Evolutionary conservation across 1,284 basidiomycete species (phyloP), one percentile per base, ranked within the genome.

Genomic region (Schizophyllum commune): DNA sequence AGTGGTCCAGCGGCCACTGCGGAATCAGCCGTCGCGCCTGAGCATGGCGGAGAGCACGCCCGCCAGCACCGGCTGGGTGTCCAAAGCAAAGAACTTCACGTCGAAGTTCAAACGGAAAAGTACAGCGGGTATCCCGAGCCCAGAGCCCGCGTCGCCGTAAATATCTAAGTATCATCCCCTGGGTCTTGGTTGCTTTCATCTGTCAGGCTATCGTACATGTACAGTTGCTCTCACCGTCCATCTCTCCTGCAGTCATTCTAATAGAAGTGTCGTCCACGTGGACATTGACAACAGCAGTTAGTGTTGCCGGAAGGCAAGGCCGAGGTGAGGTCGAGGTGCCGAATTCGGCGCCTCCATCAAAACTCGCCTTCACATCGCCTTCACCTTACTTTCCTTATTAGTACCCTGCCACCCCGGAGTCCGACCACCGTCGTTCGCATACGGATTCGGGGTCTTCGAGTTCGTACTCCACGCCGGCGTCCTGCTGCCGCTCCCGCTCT

Each of bases 371-470:
- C 27, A 5, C 27, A 27, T 27, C 27, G 5, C 27, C 27, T 27
- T 27, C 27, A 27, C 27, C 27, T 27, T 27, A 27, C 27, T 5
- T 27, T 27, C 27, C 27, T 5, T 5, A 27, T 27, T 27, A 3
- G 27, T 27, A 27, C 27, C 79, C 64, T 75, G 80, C 81, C 83
- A 84, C 6, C 79, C 81, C 1, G 82, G 79, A 4, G 84, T 85
- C 58, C 76, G 75, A 32, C 78, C 76, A 20, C 80, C 80, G 51
- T 76, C 76, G 5, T 47, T 17, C 17, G 75, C 76, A 62, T 86
- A 84, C 0, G 86, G 84, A 67, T 85, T 86, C 0, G 85, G 84
- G 15, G 85, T 88, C 56, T 80, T 78, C 32, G 81, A 78, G 6
- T 75, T 75, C 8, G 77, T 79, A 58, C 77, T 79, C 77, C 83